phyloP scores from a whole-genome alignment of 2,329 filamentous ascomycete genomes.

The Parastagonospora nodorum region DNA sequence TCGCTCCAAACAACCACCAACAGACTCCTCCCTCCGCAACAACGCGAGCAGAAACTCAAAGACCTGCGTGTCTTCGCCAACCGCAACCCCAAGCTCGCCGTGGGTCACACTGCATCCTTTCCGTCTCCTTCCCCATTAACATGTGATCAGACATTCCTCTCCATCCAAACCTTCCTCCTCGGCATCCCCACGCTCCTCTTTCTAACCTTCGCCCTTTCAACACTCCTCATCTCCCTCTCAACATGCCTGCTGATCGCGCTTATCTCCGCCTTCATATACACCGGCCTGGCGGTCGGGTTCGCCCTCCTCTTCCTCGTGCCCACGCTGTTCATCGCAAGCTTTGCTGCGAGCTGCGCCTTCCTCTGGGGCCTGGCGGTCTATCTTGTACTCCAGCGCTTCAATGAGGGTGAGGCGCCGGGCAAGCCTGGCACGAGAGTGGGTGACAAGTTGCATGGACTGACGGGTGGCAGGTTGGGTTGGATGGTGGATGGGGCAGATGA shows the following conservation, averaged over 20 bases:
- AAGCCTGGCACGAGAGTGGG: constrained; percentile 23
- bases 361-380: constrained; percentile 63
- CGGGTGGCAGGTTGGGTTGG: constrained; percentile 19
- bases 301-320: constrained; percentile 72
- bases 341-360: constrained; percentile 68
- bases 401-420: constrained; percentile 27
- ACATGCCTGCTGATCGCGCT: constrained; percentile 61
- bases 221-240: constrained; percentile 66
- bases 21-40: constrained; percentile 63
- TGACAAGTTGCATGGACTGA: constrained; percentile 22
- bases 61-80: constrained; percentile 62
- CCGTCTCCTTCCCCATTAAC: constrained; percentile 1
- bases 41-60: constrained; percentile 62
- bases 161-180: constrained; percentile 67
- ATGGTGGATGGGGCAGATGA: constrained; percentile 10
- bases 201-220: constrained; percentile 66
- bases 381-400: constrained; percentile 45
- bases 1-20: constrained; percentile 51
- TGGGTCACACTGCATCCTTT: constrained; percentile 47
- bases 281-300: constrained; percentile 69
- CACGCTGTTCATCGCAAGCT: constrained; percentile 68
- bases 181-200: constrained; percentile 73
- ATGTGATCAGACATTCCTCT: constrained; percentile 65
- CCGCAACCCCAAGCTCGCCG: constrained; percentile 71
- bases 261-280: constrained; percentile 62